Conservation (phyloP, 805 yeast genomes). For the Candida nonsorbophila region DNA sequence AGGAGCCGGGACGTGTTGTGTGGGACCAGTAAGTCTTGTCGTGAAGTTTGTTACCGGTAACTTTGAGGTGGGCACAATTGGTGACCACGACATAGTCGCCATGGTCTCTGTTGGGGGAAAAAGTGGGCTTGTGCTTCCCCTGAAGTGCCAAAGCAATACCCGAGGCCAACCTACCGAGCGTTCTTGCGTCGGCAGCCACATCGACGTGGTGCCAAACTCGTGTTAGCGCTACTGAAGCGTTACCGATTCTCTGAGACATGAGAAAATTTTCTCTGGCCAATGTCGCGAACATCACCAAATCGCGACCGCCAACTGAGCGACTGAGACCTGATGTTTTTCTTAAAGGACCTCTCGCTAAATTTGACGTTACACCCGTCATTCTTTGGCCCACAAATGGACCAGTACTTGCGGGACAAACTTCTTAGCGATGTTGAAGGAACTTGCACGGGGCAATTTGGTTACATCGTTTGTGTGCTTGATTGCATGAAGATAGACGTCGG, state of each 20-base stretch:
- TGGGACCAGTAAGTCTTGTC: conserved; percentile 88
- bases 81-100: conserved; percentile 98
- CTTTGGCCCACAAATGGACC: conserved; percentile 97
- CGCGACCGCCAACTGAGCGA: too few species aligned
- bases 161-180: conserved; percentile 89
- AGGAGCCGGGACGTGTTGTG: conserved; percentile 83
- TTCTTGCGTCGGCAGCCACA: conserved; percentile 73
- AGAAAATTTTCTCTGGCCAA: conserved; percentile 1
- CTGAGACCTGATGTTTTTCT: conserved; percentile 46
- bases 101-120: conserved; percentile 65
- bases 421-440: conserved; percentile 97
- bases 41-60: conserved; percentile 80
- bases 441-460: conserved; percentile 98
- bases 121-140: conserved; percentile 97
- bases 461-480: conserved; percentile 92
- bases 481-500: conserved; percentile 94
- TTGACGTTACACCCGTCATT: conserved; percentile 95
- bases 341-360: conserved; percentile 85
- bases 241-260: conserved; percentile 31
- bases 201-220: conserved; percentile 96
- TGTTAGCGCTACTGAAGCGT: conserved; percentile 69
- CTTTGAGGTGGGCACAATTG: conserved; percentile 73
- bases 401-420: conserved; percentile 81
- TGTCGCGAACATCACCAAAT: too few species aligned
- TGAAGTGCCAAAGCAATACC: conserved; percentile 80